A percentile compares a stretch with the other conserved stretches of the same genome.
Conservation (phyloP, 2,329 filamentous ascomycete species). For the Clarireedia monteithiana region DNA sequence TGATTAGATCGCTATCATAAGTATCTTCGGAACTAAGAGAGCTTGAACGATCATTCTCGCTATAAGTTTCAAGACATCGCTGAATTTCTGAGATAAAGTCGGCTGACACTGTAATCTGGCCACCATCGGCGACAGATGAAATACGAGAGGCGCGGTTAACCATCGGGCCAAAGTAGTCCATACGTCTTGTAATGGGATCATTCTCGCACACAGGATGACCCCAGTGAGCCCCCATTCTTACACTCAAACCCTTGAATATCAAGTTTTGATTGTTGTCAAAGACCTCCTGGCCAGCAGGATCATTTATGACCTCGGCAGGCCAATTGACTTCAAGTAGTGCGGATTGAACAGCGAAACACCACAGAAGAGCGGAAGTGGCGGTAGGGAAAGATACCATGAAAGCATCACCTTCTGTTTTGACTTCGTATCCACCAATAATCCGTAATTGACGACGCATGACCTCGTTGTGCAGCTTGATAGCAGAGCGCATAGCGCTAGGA, state of each 20-base stretch:
- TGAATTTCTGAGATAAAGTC: constrained; percentile 97
- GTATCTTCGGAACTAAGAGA: constrained; percentile 65
- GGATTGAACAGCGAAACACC: constrained; percentile 92
- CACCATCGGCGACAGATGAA: constrained; percentile 87
- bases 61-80: constrained; percentile 79
- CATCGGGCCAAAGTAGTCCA: constrained; percentile 99
- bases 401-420: constrained; percentile 98
- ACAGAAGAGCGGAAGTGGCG: constrained; percentile 85
- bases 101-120: constrained; percentile 92
- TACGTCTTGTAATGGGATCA: constrained; percentile 91
- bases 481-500: constrained; percentile 88
- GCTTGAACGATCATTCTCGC: constrained; percentile 68
- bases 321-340: constrained; percentile 82
- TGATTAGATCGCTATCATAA: constrained; percentile 66
- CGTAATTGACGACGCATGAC: constrained; percentile 90
- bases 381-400: constrained; percentile 99
- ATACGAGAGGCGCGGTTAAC: constrained; percentile 96
- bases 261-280: constrained; percentile 77
- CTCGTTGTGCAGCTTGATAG: constrained; percentile 96
- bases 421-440: constrained; percentile 92
- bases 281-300: constrained; percentile 74
- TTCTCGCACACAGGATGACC: constrained; percentile 90
- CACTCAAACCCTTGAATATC: constrained; percentile 90
- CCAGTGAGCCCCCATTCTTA: constrained; percentile 97
- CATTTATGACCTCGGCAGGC: constrained; percentile 88